These are phyloP conservation scores for Iris pallida DNA, from an alignment of 116 monocot genomes.

Conservation along the genomic window DNA sequence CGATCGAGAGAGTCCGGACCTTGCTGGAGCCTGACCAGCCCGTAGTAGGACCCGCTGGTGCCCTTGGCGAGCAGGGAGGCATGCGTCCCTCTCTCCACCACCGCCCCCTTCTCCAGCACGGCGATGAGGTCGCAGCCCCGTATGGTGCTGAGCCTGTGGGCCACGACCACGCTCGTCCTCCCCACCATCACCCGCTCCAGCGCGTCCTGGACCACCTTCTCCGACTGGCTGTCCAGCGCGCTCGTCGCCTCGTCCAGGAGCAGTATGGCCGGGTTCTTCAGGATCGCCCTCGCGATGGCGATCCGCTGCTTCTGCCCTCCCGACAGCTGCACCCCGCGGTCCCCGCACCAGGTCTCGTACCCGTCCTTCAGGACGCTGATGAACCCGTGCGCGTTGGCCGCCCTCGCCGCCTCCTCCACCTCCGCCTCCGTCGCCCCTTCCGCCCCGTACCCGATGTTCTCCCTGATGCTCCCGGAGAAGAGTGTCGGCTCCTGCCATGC, in stretches of 20 bases:
- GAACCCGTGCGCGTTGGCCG: conserved; percentile 45
- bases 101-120: conserved; percentile 34
- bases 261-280: conserved; percentile 38
- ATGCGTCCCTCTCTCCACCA: conserved; percentile 47
- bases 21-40: conserved; percentile 28
- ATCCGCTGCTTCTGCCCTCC: conserved; percentile 58
- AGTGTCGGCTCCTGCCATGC: conserved; percentile 25
- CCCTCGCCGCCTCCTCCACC: conserved; percentile 35
- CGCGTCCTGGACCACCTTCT: conserved; percentile 53
- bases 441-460: conserved; percentile 20
- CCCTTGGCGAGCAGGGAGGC: conserved; percentile 36
- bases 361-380: conserved; percentile 49
- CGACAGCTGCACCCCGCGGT: conserved; percentile 42
- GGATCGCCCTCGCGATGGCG: conserved; percentile 49
- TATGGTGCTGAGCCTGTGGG: conserved; percentile 46
- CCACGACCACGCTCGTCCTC: conserved; percentile 46
- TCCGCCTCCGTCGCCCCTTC: conserved; percentile 16
- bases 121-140: conserved; percentile 36
- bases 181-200: conserved; percentile 48
- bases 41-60: conserved; percentile 10
- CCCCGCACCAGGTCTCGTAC: conserved; percentile 43
- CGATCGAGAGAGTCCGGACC: not conserved
- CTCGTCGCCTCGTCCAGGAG: conserved; percentile 56
- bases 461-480: conserved; percentile 17
- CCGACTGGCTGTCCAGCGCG: conserved; percentile 49